Evolutionary conservation across 2,329 filamentous ascomycete species (phyloP), one percentile per base, ranked within the genome.

Genomic region (Calonectria hongkongensis): DNA sequence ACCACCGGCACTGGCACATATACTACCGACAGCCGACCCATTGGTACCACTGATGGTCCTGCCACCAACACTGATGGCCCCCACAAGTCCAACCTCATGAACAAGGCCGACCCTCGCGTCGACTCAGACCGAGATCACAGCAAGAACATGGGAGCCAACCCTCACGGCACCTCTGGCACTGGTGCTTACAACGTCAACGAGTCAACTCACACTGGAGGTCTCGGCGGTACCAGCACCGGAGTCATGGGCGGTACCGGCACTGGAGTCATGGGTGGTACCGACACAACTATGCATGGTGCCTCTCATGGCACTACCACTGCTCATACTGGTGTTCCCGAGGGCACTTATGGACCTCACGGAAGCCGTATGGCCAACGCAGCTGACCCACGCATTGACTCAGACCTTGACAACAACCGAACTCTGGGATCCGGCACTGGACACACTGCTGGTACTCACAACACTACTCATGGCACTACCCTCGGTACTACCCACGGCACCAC

Each of bases 361-460:
- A 85, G 84, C 25, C 84, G 87, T 60, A 4, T 84, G 2, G 82
- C 83, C 7, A 91, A 91, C 83, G 88, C 88, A 73, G 73, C 82
- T 1, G 89, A 91, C 71, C 89, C 89, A 25, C 83, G 87, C 36
- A 83, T 90, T 48, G 89, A 91, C 78, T 88, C 87, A 6, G 88
- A 91, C 79, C 83, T 86, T n/a, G 87, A 87, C 71, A 78, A 80
- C 69, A 82, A 78, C 72, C 78, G 78, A 58, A 82, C 78, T 75
- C 25, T 80, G 27, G 81, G 81, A 47, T 41, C 66, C 12, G 68
- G 69, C 47, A 64, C 71, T 33, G 73, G 66, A 36, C 81, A 66
- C 69, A 72, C 54, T 28, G 71, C 75, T 4, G 75, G 75, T 21
- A 68, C 65, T 50, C 50, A 66, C 48, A 30, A 12, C 27, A 71